Conservation (phyloP, 2,329 filamentous ascomycete species). For the Colletotrichum sp. region DNA sequence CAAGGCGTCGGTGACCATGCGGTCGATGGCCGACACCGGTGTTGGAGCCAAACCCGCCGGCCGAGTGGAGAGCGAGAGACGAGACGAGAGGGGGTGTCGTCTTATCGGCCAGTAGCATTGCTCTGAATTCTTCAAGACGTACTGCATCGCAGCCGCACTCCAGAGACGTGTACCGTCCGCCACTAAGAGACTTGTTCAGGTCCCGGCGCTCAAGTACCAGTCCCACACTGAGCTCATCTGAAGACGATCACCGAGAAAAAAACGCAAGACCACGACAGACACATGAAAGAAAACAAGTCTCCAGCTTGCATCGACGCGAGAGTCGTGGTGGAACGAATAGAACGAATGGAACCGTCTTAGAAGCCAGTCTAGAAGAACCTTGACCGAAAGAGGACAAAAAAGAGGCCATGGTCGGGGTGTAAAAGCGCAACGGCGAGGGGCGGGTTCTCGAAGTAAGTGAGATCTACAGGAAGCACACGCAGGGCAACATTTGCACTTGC, state of each 20-base stretch:
- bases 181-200: background rate
- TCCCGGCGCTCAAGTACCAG: background rate
- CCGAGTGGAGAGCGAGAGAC: background rate
- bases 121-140: background rate
- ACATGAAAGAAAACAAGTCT: background rate
- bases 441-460: background rate
- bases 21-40: conserved; percentile 3
- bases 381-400: background rate
- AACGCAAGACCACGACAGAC: background rate
- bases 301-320: background rate
- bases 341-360: background rate
- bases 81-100: background rate
- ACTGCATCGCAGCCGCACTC: background rate
- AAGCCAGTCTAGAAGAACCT: conserved; percentile 17
- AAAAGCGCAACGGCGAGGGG: background rate
- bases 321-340: background rate
- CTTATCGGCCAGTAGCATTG: conserved; percentile 2
- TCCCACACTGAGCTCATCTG: background rate
- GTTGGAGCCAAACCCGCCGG: background rate
- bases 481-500: background rate
- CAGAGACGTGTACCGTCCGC: background rate
- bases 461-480: background rate
- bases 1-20: background rate
- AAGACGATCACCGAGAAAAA: background rate
- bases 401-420: background rate